Base-by-base conservation (phyloP, 345 rosid species). In the Brassica juncea region DNA sequence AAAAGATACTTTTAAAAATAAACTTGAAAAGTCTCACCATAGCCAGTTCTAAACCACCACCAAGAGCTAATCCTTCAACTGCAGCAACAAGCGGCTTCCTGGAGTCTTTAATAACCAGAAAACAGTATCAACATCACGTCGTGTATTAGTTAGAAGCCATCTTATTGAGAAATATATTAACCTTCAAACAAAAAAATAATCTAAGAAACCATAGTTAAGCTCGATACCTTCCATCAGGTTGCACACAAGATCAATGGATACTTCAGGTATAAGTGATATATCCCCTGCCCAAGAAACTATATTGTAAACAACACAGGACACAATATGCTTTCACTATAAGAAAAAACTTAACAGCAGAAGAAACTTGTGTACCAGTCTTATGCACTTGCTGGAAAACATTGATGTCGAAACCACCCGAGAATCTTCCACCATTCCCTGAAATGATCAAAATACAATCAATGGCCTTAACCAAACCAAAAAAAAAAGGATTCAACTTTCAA, bases 41-140 rank as follows among this genome's bases (percentile, higher is more conserved):
- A 52, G 97, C 92, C 66, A 94, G 67, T 79, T 94, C 99, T 70
- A n/a, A n/a, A n/a, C n/a, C n/a, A n/a, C n/a, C n/a, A n/a, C n/a
- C n/a, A n/a, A n/a, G n/a, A n/a, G n/a, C 99, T 80, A 94, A 78
- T 79, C 99, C 97, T 87, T 91, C 93, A 34, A 94, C 90, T 60
- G 99, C 99, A 71, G 99, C 97, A 84, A 94, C 97, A 80, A 92
- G 61, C 35, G 99, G 99, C 88, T 92, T 94, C 88, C 86, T 89
- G 76, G 91, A 88, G 84, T 90, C 97, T 94, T 69, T 25, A 4
- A 37, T 63, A 57, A 57, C 54, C 64, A 80, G 2, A 65, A 55
- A 77, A 81, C 55, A 69, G n/a, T 66, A 83, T 71, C 63, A 70
- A 7, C 15, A 49, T 66, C 71, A 59, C 10, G 1, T 15, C 12